Conservation (phyloP, 2,329 filamentous ascomycete genomes). For the Colletotrichum sp. region DNA sequence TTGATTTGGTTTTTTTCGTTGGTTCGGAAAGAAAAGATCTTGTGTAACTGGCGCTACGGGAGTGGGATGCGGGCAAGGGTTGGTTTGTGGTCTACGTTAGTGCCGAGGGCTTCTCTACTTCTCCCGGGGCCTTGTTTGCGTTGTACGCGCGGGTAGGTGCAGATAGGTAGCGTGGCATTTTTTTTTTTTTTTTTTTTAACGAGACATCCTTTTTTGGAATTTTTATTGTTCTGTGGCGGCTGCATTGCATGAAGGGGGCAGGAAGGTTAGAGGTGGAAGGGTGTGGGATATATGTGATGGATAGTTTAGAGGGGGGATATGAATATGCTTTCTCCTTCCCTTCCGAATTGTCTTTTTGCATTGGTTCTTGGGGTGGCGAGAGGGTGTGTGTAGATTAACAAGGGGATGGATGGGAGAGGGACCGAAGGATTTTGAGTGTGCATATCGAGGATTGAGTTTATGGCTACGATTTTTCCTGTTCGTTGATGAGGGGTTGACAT, state of each 20-base stretch:
- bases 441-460: background rate
- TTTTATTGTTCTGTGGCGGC: background rate
- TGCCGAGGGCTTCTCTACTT: background rate
- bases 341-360: background rate
- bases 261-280: background rate
- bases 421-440: background rate
- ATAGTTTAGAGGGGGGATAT: background rate
- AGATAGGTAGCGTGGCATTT: background rate
- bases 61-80: background rate
- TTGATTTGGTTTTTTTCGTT: background rate
- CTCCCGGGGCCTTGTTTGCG: background rate
- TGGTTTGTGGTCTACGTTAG: background rate
- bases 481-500: background rate
- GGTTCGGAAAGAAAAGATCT: background rate
- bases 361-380: background rate
- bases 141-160: background rate
- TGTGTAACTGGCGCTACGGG: constrained; percentile 14
- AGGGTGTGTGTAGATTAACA: background rate
- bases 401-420: background rate
- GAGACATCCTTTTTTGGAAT: background rate
- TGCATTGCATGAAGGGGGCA: background rate
- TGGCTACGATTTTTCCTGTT: background rate
- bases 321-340: background rate
- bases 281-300: background rate
- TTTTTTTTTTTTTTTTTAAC: background rate